Evolutionary conservation across 2,329 filamentous ascomycete genomes (phyloP), one percentile per base, ranked within the genome.

Genomic region (Volutella citrinella): DNA sequence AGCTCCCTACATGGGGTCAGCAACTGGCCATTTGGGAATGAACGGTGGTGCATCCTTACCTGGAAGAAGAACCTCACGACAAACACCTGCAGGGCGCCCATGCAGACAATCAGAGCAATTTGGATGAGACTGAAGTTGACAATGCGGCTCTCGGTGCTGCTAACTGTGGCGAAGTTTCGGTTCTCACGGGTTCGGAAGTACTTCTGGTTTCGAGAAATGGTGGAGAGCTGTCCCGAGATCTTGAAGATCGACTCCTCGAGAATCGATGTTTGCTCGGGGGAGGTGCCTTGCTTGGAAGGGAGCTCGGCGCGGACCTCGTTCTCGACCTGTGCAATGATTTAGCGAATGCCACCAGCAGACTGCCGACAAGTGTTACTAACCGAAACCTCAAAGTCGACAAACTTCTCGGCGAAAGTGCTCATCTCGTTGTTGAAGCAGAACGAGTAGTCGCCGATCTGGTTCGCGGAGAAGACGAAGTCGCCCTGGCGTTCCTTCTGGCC

Each of bases 351-450:
- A 16, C 26, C 12, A 21, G n/a, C n/a, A 14, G 13, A 18, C 15
- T 25, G 13, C 23, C 15, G 9, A 15, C 30, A 12, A 28, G 18
- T 15, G 10, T 22, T 24, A 25, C 40, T n/a, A 27, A 55, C 91
- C 43, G 90, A 78, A 59, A 98, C 95, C 69, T 98, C 93, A 57
- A 98, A 96, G 64, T 98, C 93, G 46, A 98, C 90, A 61, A 88
- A 82, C 70, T 98, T 98, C 68, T 98, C 93, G 32, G 90, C 84
- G 60, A 95, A 96, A 1, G 91, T 97, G 58, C 87, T 95, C 86
- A 98, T 95, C 60, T 93, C 85, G 59, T 98, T 98, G 68, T 90
- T 86, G 73, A 98, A 98, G 76, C 93, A 98, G 71, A 98, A 97
- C 34, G 82, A 80, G 69, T 97, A 96, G 57, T 97, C 91, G 48